Conservation (phyloP, 768 basidiomycete species). For the Collybia sp. region DNA sequence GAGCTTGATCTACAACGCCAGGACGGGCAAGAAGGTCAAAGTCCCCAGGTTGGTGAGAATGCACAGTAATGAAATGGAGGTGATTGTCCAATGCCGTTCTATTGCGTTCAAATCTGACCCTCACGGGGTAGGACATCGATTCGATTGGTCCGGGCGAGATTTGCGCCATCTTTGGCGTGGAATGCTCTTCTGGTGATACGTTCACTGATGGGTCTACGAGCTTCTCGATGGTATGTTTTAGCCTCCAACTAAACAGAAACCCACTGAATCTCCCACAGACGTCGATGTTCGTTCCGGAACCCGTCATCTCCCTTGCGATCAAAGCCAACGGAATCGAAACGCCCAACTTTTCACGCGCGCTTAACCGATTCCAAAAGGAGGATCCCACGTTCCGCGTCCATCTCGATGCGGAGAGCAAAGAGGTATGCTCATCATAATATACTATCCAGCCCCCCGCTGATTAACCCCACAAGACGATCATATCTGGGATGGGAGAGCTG, state of each 20-base stretch:
- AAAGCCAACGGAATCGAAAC: constrained; percentile 90
- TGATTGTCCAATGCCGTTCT: constrained; percentile 23
- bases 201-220: constrained; percentile 90
- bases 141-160: constrained; percentile 96
- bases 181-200: constrained; percentile 96
- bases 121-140: constrained; percentile 68
- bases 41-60: constrained; percentile 94
- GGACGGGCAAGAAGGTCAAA: constrained; percentile 96
- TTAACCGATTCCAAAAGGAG: constrained; percentile 97
- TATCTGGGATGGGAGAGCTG: constrained; percentile 99
- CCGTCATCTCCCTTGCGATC: constrained; percentile 94
- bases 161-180: constrained; percentile 98
- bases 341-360: constrained; percentile 93
- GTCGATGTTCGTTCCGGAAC: constrained; percentile 98
- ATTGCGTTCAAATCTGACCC: neutral
- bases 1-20: constrained; percentile 81
- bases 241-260: neutral
- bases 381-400: constrained; percentile 99
- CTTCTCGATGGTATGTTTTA: constrained; percentile 79
- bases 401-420: constrained; percentile 89
- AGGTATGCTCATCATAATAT: constrained; percentile 66
- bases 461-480: constrained; percentile 69
- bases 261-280: constrained; percentile 48
- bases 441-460: too few species aligned
- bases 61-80: constrained; percentile 99